Base-by-base conservation (phyloP, 2,329 filamentous ascomycete species). In the Clarireedia monteithiana region DNA sequence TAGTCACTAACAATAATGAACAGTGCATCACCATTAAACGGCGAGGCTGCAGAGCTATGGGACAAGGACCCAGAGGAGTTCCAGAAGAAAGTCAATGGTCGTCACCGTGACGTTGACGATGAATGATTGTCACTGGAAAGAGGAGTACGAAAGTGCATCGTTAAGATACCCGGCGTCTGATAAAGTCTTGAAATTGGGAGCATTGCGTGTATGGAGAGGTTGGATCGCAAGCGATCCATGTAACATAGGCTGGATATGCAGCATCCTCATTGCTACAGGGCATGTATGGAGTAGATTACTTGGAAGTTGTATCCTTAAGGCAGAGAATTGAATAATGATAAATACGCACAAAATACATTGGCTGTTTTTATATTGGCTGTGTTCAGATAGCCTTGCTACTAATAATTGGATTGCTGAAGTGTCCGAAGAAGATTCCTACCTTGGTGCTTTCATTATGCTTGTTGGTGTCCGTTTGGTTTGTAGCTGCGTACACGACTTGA, bases 1-100 rank as follows among this genome's bases (percentile, higher is more conserved):
- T 38, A 27, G 12, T 4, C 3, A 24, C 38, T 48, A 44, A 64
- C 67, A 55, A 70, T 59, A 14, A 34, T 36, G 17, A n/a, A 57
- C 60, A 97, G 92, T 72, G 84, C 94, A 58, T 96, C 90, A 63
- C 94, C 94, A 2, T 77, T 99, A 61, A 99, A 99, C 67, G 95
- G 91, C 58, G 91, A 99, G 73, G 94, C 94, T 30, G 94, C 95
- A 15, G 89, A 96, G 71, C 79, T 99, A 44, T 99, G 94, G 91
- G 92, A 96, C 71, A 90, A 85, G 64, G 84, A 97, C 70, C 78
- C 84, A 39, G 84, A 82, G 47, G 89, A 95, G 71, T 97, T 94
- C 79, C 90, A 96, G 80, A 83, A 82, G 63, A 86, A 85, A 74
- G 83, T 86, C 36, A 66, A 80, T 60, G 81, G 74, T 49, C 78